These are phyloP conservation scores for Linnemannia exigua DNA, from an alignment of 192 early-diverging fungal genomes.

Conservation along the genomic window DNA sequence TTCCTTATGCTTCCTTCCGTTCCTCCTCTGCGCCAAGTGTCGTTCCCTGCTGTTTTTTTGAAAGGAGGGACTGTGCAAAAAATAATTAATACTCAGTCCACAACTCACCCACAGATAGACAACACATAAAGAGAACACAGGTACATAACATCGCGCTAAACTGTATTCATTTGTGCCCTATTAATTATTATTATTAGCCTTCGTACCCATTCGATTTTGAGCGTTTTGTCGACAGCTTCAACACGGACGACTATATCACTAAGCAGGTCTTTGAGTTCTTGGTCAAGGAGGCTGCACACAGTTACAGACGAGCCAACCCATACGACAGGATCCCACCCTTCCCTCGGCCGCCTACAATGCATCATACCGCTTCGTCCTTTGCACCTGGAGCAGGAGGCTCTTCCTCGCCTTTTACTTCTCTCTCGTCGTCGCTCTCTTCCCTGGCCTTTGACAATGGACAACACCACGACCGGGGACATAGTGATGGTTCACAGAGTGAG, in stretches of 20 bases:
- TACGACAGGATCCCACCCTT: not conserved
- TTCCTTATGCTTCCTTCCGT: not conserved
- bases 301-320: constrained; percentile 8
- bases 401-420: not conserved
- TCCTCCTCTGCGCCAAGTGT: constrained; percentile 5
- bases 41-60: not conserved
- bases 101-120: not conserved
- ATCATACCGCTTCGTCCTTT: not conserved
- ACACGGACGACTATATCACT: constrained; percentile 9
- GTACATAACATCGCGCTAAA: constrained; percentile 1
- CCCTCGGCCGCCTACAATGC: not conserved
- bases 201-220: constrained; percentile 19
- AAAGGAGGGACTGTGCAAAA: not conserved
- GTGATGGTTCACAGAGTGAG: not conserved
- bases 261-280: constrained; percentile 21
- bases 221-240: constrained; percentile 16
- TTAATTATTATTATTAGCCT: not conserved
- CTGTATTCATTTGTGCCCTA: too few species aligned
- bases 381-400: not conserved
- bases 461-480: not conserved
- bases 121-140: not conserved
- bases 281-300: constrained; percentile 16
- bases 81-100: not conserved
- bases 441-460: not conserved
- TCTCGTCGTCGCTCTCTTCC: constrained; percentile 10